Conservation (phyloP, 306 rosid genomes). For the Geum urbanum region DNA sequence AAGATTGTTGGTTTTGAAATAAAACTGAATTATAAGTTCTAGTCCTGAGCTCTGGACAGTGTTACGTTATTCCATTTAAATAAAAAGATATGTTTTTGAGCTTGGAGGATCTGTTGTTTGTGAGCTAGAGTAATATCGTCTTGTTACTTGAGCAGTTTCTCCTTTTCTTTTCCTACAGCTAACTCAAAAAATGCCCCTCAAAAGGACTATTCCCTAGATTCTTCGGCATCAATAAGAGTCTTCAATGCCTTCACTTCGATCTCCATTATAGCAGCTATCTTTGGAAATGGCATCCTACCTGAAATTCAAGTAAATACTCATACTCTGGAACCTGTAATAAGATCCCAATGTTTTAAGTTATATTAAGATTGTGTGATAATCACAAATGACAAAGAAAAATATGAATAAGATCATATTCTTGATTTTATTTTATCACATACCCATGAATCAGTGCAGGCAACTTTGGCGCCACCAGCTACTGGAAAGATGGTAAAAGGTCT, state of each 20-base stretch:
- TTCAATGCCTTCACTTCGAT: constrained; percentile 85
- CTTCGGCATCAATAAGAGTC: constrained; percentile 41
- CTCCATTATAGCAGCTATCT: constrained; percentile 84
- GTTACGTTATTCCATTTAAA: neutral
- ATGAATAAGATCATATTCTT: neutral
- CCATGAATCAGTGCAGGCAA: constrained; percentile 57
- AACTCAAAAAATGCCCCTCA: constrained; percentile 45
- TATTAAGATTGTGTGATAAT: neutral
- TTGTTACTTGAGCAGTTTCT: neutral
- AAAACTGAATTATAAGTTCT: neutral
- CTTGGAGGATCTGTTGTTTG: neutral
- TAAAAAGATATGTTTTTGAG: neutral
- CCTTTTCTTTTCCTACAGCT: constrained; percentile 38
- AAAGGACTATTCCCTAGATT: constrained; percentile 63
- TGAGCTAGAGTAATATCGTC: neutral
- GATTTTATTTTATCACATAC: neutral
- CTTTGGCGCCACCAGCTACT: constrained; percentile 90
- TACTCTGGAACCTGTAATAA: neutral
- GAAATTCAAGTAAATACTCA: constrained; percentile 71
- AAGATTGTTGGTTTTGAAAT: no score
- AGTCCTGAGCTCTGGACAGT: neutral
- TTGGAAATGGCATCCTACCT: constrained; percentile 90
- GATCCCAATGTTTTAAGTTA: no score
- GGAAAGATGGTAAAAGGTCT: constrained; percentile 98
- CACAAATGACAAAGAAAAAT: neutral